These are phyloP conservation scores for Fusarium lateritium DNA, from an alignment of 2,329 filamentous ascomycete species.

Conservation along the genomic window DNA sequence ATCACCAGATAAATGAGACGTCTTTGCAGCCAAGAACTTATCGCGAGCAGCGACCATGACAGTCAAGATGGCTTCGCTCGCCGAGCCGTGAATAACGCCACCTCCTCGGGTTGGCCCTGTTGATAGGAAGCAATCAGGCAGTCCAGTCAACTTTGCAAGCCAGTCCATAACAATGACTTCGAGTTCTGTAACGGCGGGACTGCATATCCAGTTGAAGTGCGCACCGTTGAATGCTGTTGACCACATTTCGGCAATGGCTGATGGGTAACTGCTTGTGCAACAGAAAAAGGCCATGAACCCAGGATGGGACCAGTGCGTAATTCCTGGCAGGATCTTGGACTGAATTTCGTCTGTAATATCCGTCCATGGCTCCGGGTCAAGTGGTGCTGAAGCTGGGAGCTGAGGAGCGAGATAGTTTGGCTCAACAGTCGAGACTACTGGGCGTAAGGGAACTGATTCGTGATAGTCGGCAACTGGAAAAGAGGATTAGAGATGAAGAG, in stretches of 20 bases:
- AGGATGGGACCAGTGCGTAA: constrained; percentile 95
- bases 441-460: constrained; percentile 77
- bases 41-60: constrained; percentile 91
- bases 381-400: constrained; percentile 77
- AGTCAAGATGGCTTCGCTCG: constrained; percentile 88
- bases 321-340: constrained; percentile 87
- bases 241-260: constrained; percentile 94
- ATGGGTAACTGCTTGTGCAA: constrained; percentile 83
- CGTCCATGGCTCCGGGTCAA: constrained; percentile 79
- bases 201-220: constrained; percentile 98
- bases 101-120: constrained; percentile 79
- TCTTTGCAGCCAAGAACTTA: constrained; percentile 76
- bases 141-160: constrained; percentile 81
- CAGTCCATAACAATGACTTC: constrained; percentile 95
- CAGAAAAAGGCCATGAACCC: constrained; percentile 98
- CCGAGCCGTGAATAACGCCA: constrained; percentile 92
- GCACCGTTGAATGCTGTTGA: constrained; percentile 89
- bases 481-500: constrained; percentile 1
- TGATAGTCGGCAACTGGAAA: constrained; percentile 84
- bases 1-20: constrained; percentile 63
- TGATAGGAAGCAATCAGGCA: constrained; percentile 81
- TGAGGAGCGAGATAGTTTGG: constrained; percentile 89
- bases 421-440: constrained; percentile 82
- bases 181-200: constrained; percentile 90
- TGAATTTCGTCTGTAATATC: constrained; percentile 88